phyloP scores from a whole-genome alignment of 1,139 yeast genomes.

The Geotrichum macrosporum region DNA sequence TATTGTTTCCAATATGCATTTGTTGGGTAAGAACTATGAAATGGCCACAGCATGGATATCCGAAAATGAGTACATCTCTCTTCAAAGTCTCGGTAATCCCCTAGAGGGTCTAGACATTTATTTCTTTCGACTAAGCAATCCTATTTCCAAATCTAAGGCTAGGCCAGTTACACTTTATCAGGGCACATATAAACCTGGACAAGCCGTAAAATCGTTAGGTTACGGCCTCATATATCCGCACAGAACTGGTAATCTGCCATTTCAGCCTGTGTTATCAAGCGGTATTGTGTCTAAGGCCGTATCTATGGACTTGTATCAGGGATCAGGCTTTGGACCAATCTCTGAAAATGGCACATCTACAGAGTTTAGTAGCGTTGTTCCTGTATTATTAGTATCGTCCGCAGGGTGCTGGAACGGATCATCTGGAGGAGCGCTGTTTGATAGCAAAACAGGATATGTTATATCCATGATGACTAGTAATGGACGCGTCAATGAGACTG shows the following conservation, averaged over 20 bases:
- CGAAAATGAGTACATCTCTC: slow-evolving; percentile 20
- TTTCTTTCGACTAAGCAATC: slow-evolving; percentile 29
- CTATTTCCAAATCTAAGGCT: slow-evolving; percentile 17
- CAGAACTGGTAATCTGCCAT: slow-evolving; percentile 22
- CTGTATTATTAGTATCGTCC: slow-evolving; percentile 49
- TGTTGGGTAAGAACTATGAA: slow-evolving; percentile 32
- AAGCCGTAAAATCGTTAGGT: slow-evolving; percentile 49
- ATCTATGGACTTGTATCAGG: slow-evolving; percentile 18
- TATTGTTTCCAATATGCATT: slow-evolving; percentile 47
- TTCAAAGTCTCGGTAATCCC: slow-evolving; percentile 33
- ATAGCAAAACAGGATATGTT: slow-evolving; percentile 37
- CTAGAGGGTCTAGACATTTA: slow-evolving; percentile 39
- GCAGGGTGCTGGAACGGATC: slow-evolving; percentile 76
- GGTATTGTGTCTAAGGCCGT: slow-evolving; percentile 45
- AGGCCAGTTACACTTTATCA: slow-evolving; percentile 22
- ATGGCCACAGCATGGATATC: slow-evolving; percentile 32
- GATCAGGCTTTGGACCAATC: slow-evolving; percentile 9
- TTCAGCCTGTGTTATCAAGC: slow-evolving; percentile 44
- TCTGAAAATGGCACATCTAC: too few relatives aligned
- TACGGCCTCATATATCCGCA: slow-evolving; percentile 51
- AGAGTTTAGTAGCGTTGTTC: slow-evolving; percentile 22
- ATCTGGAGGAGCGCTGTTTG: slow-evolving; percentile 63
- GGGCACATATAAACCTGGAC: slow-evolving; percentile 33
- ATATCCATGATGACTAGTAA: slow-evolving; percentile 63
- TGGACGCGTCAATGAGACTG: slow-evolving; percentile 43